Evolutionary conservation across 768 basidiomycete species (phyloP).

Genomic region (Macrolepiota fuliginosa): DNA sequence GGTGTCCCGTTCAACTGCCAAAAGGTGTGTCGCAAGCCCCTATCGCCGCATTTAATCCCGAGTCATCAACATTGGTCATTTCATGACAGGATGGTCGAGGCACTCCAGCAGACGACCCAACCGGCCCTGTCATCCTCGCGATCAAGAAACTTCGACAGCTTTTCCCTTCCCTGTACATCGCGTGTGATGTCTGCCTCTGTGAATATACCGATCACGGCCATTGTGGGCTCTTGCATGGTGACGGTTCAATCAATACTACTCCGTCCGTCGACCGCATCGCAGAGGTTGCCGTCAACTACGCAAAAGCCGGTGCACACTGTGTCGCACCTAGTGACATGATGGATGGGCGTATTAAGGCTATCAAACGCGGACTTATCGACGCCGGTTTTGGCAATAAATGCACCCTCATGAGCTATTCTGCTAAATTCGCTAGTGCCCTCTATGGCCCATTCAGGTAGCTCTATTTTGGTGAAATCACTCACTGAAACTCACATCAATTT

Average conservation of each 20-base stretch:
- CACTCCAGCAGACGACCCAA: constrained; percentile 84
- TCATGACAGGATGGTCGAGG: constrained; percentile 71
- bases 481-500: neutral
- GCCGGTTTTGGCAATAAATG: constrained; percentile 84
- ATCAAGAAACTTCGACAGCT: constrained; percentile 72
- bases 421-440: constrained; percentile 93
- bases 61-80: neutral
- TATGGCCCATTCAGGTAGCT: constrained; percentile 93
- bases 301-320: constrained; percentile 93
- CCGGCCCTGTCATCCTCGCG: constrained; percentile 93
- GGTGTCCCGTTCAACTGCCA: constrained; percentile 81
- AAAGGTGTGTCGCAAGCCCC: constrained; percentile 53
- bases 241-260: constrained; percentile 74
- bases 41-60: neutral
- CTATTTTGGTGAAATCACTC: neutral
- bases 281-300: constrained; percentile 89
- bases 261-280: constrained; percentile 88
- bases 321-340: constrained; percentile 99
- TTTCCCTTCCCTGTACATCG: constrained; percentile 86
- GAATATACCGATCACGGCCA: constrained; percentile 99
- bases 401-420: constrained; percentile 94
- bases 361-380: constrained; percentile 85
- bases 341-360: constrained; percentile 90
- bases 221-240: constrained; percentile 76
- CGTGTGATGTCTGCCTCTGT: constrained; percentile 97